Base-by-base conservation (phyloP, 2,329 filamentous ascomycete species). In the Epichloe festucae region DNA sequence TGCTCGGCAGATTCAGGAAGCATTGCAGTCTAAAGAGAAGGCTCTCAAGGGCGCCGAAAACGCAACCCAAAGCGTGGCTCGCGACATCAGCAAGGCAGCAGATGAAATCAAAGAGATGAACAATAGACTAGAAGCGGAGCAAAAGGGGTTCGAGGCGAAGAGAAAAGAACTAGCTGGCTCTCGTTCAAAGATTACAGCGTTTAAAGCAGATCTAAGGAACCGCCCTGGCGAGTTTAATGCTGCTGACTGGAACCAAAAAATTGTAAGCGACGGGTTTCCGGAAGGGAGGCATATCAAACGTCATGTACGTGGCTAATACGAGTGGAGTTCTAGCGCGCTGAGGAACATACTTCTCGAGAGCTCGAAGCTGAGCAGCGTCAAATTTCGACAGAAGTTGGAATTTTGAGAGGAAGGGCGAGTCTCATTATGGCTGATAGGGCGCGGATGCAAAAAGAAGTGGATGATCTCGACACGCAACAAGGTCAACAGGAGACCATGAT, bases 401-500 rank as follows among this genome's bases (percentile, higher is more conserved):
- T 75, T 0, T 58, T 78, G 21, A 67, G 66, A 21, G 63, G 63
- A 1, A 61, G 72, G 53, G 76, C 72, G 17, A 64, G 53, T 40
- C 64, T 67, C 10, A 66, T 77, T 19, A 70, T 64, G 43, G 56
- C 61, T 0, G 66, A 72, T 6, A 64, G 68, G 2, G 58, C 60
- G 3, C 63, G 69, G 31, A 62, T 74, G 1, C 56, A 78, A 56
- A 58, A 60, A 3, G 76, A 82, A 15, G 65, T 87, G 21, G 65
- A 72, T 23, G 76, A 71, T 17, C 73, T 95, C 14, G 76, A 88
- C 48, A 91, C 88, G 1, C 79, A 86, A 58, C 75, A 82, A 54
- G 90, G 89, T 5, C 85, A 87, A 60, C 84, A 88, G 57, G 72
- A 85, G 51, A 79, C 70, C 47, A 80, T 84, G 56, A 75, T 98